Conservation (phyloP, 2,329 filamentous ascomycete genomes). For the Diaporthe vexans region DNA sequence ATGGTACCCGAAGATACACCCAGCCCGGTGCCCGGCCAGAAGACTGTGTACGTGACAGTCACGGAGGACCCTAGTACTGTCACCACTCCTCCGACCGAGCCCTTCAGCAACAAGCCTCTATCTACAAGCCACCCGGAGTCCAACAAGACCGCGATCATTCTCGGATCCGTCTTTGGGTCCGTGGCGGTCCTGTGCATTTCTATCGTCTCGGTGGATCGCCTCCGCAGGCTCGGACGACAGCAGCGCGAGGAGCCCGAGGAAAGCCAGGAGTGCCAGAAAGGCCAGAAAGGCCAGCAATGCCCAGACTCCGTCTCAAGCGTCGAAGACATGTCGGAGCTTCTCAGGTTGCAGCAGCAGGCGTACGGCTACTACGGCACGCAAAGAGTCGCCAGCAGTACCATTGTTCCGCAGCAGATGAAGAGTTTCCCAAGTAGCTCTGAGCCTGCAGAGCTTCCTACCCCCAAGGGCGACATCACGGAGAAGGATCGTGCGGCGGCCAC, state of each 20-base stretch:
- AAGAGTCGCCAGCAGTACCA: not conserved
- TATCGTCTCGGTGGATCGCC: not conserved
- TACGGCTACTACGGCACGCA: conserved; percentile 29
- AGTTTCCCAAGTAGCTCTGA: not conserved
- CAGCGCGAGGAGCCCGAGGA: not conserved
- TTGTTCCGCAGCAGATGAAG: conserved; percentile 11
- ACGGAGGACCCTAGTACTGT: not conserved
- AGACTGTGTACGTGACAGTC: conserved; percentile 15
- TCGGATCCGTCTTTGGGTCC: conserved; percentile 16
- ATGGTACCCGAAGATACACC: not conserved
- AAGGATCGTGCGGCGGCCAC: not conserved
- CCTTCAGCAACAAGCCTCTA: not conserved
- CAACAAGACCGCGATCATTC: conserved; percentile 3
- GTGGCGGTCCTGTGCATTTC: not conserved
- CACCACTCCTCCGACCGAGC: not conserved
- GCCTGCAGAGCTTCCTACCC: not conserved
- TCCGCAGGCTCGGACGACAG: not conserved
- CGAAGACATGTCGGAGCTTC: conserved; percentile 19
- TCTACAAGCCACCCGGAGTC: not conserved
- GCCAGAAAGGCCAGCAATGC: not conserved
- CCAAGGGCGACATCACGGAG: not conserved
- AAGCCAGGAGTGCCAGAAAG: not conserved
- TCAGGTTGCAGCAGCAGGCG: conserved; percentile 8
- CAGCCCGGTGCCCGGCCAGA: not conserved
- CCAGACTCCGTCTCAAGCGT: not conserved